Base-by-base conservation (phyloP, 208 protist species). In the Leishmania amazonensis region DNA sequence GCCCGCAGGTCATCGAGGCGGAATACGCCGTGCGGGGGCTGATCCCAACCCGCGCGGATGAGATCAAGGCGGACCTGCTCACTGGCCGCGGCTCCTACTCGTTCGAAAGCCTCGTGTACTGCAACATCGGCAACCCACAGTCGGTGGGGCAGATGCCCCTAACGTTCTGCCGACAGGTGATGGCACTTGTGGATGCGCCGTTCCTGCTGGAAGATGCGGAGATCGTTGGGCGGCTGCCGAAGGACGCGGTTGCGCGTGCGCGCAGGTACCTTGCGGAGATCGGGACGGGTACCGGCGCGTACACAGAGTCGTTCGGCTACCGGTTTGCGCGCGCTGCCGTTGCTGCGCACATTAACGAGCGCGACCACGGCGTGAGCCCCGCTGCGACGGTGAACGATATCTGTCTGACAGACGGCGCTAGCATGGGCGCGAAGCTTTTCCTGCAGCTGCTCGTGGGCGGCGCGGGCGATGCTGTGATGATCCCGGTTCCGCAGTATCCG, bases 71-170 rank as follows among this genome's bases (percentile, higher is more conserved):
- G 40, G 83, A 93, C 73, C 84, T 98, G 47, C 85, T 87, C 13
- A 78, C 70, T 15, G 91, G 87, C 74, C 83, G 71, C 71, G 76
- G 53, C 19, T 84, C 79, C 24, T 89, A 96, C 79, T 79, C 88
- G 11, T 98, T 98, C 84, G 4, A 89, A 40, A 83, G 96, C 58
- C 87, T 99, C 28, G 91, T 99, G 71, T 97, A 95, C 83, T 99
- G 99, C 91, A 99, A 99, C 92, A 99, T 99, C 87, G 99, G 99
- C 79, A 99, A 99, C 88, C 99, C 99, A 57, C 99, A 99, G 87
- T 87, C 91, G 82, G 87, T 99, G 24, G 80, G 95, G 35, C 99
- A 99, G 90, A 89, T 96, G 86, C 98, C 99, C 28, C 82, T 99
- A 13, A 99, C 99, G 17, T 99, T 99, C 88, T 91, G 91, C 83